Evolutionary conservation across 345 rosid species (phyloP).

Genomic region (Kandelia obovata): DNA sequence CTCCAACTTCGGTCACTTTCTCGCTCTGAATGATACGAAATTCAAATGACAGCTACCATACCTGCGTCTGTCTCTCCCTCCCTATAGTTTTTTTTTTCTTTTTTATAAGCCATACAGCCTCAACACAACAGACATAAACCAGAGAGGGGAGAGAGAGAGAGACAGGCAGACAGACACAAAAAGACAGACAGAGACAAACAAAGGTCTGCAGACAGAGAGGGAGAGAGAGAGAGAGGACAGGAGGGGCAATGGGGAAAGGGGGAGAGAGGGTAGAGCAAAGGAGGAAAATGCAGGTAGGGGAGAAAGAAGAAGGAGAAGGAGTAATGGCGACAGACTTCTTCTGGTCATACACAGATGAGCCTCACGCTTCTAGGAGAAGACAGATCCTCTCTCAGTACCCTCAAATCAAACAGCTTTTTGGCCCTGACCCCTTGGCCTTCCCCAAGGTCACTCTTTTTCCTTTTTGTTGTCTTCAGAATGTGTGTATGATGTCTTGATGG

Average conservation of each 20-base stretch:
- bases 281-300: neutral
- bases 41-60: no score
- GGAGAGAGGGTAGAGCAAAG: neutral
- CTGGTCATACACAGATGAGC: slow-evolving; percentile 94
- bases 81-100: no score
- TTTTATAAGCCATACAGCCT: no score
- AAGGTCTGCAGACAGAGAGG: neutral
- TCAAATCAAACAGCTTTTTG: slow-evolving; percentile 75
- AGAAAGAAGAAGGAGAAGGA: slow-evolving; percentile 29
- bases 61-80: no score
- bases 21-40: no score
- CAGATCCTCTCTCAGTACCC: slow-evolving; percentile 89
- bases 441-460: slow-evolving; percentile 40
- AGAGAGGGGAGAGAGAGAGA: no score
- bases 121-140: no score
- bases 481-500: neutral
- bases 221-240: neutral
- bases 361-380: slow-evolving; percentile 70
- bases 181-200: neutral
- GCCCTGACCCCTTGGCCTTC: slow-evolving; percentile 80
- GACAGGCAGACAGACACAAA: no score
- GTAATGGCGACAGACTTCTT: slow-evolving; percentile 79
- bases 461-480: neutral
- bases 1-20: no score
- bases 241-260: no score